A percentile compares a stretch with the other conserved stretches of the same genome.
These are phyloP conservation scores for Aspergillus arachidicola DNA, from an alignment of 2,329 filamentous ascomycete genomes.

Conservation along the genomic window DNA sequence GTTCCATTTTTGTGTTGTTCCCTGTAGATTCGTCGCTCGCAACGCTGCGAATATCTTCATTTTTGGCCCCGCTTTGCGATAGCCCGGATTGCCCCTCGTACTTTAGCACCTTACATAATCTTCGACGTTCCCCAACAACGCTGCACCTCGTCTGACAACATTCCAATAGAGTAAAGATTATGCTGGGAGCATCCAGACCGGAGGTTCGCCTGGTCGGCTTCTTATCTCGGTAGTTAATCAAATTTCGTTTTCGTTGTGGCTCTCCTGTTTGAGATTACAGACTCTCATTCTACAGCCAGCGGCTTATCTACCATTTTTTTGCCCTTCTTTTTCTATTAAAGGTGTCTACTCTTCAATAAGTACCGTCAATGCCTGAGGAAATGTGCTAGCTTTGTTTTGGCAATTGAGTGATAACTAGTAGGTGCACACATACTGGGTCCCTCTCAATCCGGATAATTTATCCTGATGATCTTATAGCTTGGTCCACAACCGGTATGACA, in stretches of 20 bases:
- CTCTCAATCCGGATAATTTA: not conserved
- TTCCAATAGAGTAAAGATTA: not conserved
- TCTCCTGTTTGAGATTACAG: not conserved
- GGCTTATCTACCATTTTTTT: too few species aligned
- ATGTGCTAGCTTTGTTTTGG: not conserved
- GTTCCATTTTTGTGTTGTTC: not conserved
- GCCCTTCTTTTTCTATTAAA: too few species aligned
- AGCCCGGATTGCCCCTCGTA: not conserved
- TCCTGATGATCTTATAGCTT: not conserved
- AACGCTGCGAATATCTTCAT: not conserved
- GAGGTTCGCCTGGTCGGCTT: not conserved
- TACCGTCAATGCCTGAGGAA: not conserved
- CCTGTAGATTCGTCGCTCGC: not conserved
- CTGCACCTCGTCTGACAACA: not conserved
- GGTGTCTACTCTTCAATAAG: not conserved
- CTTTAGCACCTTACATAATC: constrained; percentile 1
- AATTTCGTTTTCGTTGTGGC: too few species aligned
- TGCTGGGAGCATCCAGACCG: not conserved
- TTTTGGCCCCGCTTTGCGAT: not conserved
- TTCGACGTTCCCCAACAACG: not conserved
- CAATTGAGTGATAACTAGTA: not conserved
- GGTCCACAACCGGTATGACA: not conserved
- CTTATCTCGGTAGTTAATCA: not conserved
- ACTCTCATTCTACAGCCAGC: not conserved
- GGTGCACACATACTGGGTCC: too few species aligned